phyloP scores from a whole-genome alignment of 345 rosid species.

The Bruguiera gymnorhiza region DNA sequence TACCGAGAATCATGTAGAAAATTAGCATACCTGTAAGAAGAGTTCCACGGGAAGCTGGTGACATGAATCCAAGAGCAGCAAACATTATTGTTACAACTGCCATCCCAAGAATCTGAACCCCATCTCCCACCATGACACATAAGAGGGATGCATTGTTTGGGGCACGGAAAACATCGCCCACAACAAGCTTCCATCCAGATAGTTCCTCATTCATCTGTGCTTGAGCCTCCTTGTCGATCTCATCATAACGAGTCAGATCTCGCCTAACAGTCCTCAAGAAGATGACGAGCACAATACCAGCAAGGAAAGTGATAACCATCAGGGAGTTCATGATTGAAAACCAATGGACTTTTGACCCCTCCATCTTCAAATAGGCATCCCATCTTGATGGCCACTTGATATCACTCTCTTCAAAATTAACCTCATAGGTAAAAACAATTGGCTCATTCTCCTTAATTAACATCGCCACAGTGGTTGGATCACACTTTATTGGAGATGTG shows the following conservation, averaged over 20 bases:
- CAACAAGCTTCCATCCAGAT: conserved; percentile 81
- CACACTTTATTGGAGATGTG: conserved; percentile 66
- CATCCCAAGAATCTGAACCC: conserved; percentile 79
- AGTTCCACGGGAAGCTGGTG: conserved; percentile 75
- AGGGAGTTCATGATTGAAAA: conserved; percentile 78
- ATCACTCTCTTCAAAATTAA: conserved; percentile 64
- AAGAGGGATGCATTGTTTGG: conserved; percentile 54
- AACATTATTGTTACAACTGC: conserved; percentile 63
- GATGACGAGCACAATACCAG: conserved; percentile 84
- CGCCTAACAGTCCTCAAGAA: conserved; percentile 89
- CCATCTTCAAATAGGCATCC: conserved; percentile 84
- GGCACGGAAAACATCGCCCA: conserved; percentile 71
- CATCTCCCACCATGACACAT: conserved; percentile 72
- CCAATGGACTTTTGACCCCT: conserved; percentile 89
- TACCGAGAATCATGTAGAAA: conserved; percentile 68
- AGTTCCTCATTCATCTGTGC: conserved; percentile 93
- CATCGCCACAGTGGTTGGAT: conserved; percentile 63
- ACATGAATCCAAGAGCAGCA: conserved; percentile 80
- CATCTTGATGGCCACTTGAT: conserved; percentile 93
- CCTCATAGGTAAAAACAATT: conserved; percentile 69
- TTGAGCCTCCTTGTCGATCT: conserved; percentile 86
- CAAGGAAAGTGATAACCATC: conserved; percentile 86
- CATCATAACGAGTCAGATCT: conserved; percentile 85
- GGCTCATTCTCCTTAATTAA: conserved; percentile 72
- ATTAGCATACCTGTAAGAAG: conserved; percentile 70